Percentiles rank a stretch among this genome's conserved stretches.
Conservation (phyloP, 1,139 yeast genomes). For the Sugiyamaella paludigena region DNA sequence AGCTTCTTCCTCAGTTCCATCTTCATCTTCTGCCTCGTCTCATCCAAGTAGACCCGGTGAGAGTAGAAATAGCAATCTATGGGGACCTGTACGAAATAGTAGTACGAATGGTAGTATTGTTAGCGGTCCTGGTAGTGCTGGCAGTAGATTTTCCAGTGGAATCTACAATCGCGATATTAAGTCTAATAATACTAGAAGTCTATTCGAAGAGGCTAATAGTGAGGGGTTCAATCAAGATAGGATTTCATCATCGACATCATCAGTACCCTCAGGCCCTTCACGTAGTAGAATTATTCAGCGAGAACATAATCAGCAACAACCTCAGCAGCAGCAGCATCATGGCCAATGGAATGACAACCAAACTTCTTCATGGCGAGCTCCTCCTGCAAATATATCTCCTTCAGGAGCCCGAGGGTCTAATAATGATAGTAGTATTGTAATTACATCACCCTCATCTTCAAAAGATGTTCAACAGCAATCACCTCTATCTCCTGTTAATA, state of each 20-base stretch:
- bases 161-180: slow-evolving; percentile 13
- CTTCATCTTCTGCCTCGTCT: neutral
- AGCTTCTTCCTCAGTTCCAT: neutral
- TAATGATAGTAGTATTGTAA: too few species aligned
- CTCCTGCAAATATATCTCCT: neutral
- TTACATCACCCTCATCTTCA: too few species aligned
- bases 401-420: too few species aligned
- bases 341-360: slow-evolving; percentile 6
- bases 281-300: slow-evolving; percentile 6
- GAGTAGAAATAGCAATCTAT: slow-evolving; percentile 6
- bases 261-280: slow-evolving; percentile 1
- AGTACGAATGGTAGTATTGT: slow-evolving; percentile 4
- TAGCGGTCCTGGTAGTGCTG: neutral
- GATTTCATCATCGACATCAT: neutral
- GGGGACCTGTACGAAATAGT: slow-evolving; percentile 13
- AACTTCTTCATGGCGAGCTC: slow-evolving; percentile 5
- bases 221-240: neutral
- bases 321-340: neutral
- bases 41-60: slow-evolving; percentile 1
- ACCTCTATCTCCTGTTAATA: slow-evolving; percentile 13
- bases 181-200: neutral
- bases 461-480: slow-evolving; percentile 6
- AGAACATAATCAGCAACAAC: slow-evolving; percentile 1
- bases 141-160: slow-evolving; percentile 13
- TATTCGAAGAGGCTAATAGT: neutral